These are phyloP conservation scores for Copromyces sp. DNA, from an alignment of 495 filamentous ascomycete genomes.

Conservation along the genomic window DNA sequence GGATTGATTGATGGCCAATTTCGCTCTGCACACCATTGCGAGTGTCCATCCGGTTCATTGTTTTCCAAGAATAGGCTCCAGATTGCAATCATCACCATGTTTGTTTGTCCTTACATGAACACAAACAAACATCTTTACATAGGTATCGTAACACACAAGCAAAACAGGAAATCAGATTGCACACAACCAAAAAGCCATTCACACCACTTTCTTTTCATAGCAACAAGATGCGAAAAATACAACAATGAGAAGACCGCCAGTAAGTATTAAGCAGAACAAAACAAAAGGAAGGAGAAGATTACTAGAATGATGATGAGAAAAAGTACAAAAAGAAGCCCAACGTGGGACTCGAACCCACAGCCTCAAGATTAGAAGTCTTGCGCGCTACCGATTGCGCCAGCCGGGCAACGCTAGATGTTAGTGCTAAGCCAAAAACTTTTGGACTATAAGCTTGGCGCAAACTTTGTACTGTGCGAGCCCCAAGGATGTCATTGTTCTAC, in stretches of 20 bases:
- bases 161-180: too few species aligned
- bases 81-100: neutral
- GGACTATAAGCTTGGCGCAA: neutral
- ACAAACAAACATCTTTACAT: too few species aligned
- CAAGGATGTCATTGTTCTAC: neutral
- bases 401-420: constrained; percentile 1
- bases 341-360: constrained; percentile 10
- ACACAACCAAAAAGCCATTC: too few species aligned
- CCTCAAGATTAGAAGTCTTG: constrained; percentile 12
- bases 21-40: neutral
- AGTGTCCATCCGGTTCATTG: neutral
- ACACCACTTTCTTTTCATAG: too few species aligned
- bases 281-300: neutral
- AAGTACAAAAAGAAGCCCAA: neutral
- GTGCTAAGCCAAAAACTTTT: neutral
- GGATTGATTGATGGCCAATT: neutral
- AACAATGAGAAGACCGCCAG: too few species aligned
- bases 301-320: neutral
- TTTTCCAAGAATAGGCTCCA: neutral
- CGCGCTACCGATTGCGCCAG: constrained; percentile 11
- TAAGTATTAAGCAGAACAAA: neutral
- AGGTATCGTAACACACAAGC: too few species aligned
- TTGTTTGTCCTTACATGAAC: too few species aligned
- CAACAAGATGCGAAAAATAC: too few species aligned
- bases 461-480: neutral